A percentile compares a stretch with the other conserved stretches of the same genome.
Evolutionary conservation across 2,329 filamentous ascomycete species (phyloP).

Genomic region (Botryosphaeria dothidea): DNA sequence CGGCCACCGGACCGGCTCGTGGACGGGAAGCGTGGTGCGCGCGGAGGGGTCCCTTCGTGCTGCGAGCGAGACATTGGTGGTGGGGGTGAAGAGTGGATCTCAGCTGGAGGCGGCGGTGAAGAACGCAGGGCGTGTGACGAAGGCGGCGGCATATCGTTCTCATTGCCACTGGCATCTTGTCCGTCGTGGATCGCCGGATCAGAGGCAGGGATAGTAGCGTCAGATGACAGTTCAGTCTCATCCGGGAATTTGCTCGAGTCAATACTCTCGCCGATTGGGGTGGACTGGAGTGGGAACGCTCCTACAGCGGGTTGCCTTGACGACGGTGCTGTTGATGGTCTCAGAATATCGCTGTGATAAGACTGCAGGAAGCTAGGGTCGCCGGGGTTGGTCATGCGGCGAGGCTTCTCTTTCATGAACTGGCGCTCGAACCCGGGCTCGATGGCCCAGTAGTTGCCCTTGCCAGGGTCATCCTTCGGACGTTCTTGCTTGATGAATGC

Average conservation of each 20-base stretch:
- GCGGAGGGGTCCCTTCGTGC: constrained; percentile 75
- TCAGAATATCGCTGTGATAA: constrained; percentile 34
- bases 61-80: constrained; percentile 67
- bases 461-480: constrained; percentile 94
- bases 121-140: constrained; percentile 54
- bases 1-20: constrained; percentile 68
- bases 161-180: constrained; percentile 34
- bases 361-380: constrained; percentile 30
- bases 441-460: constrained; percentile 97
- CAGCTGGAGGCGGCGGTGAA: constrained; percentile 69
- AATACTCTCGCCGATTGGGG: constrained; percentile 42
- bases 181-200: constrained; percentile 52
- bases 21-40: constrained; percentile 59
- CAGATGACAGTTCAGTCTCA: constrained; percentile 52
- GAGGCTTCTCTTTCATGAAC: constrained; percentile 85
- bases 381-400: constrained; percentile 52
- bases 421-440: constrained; percentile 84
- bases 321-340: constrained; percentile 40
- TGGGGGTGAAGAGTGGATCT: constrained; percentile 90
- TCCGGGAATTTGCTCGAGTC: constrained; percentile 54
- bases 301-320: constrained; percentile 7
- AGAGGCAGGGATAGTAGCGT: constrained; percentile 54
- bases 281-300: constrained; percentile 14
- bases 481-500: constrained; percentile 94
- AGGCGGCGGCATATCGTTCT: constrained; percentile 45